Evolutionary conservation across 2,329 filamentous ascomycete genomes (phyloP).

Genomic region (Penicillium sp.): DNA sequence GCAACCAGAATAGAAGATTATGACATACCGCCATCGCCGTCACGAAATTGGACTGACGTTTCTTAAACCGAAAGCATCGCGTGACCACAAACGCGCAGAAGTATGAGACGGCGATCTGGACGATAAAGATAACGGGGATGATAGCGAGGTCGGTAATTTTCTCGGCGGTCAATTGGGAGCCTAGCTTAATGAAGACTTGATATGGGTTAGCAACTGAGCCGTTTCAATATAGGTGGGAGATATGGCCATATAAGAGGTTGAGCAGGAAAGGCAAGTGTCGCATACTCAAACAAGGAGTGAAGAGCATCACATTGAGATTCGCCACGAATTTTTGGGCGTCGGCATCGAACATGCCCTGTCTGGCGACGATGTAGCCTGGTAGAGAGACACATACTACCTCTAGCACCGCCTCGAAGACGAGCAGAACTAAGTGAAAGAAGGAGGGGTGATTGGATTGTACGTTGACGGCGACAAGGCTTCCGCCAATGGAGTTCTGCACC

Average conservation of each 20-base stretch:
- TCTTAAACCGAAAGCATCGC: constrained; percentile 75
- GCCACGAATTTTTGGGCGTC: constrained; percentile 96
- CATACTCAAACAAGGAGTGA: constrained; percentile 93
- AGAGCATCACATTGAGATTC: constrained; percentile 92
- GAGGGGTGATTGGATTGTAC: constrained; percentile 47
- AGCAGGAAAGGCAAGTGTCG: constrained; percentile 10
- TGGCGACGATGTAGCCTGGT: constrained; percentile 88
- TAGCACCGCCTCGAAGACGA: constrained; percentile 92
- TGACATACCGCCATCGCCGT: constrained; percentile 80
- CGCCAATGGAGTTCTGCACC: constrained; percentile 17
- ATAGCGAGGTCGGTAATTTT: constrained; percentile 88
- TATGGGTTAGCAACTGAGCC: not conserved
- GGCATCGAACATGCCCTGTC: constrained; percentile 88
- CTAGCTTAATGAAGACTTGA: constrained; percentile 91
- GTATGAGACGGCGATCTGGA: constrained; percentile 87
- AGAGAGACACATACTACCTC: constrained; percentile 94
- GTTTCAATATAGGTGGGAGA: not conserved
- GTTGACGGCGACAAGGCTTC: not conserved
- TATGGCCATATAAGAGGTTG: constrained; percentile 5
- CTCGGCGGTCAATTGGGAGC: constrained; percentile 86
- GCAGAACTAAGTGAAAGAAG: constrained; percentile 64
- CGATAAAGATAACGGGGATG: constrained; percentile 89
- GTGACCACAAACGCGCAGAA: constrained; percentile 69
- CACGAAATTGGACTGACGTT: constrained; percentile 88
- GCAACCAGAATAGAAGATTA: not conserved